Conservation (phyloP, 768 basidiomycete species). For the Gloeostereum incarnatum region DNA sequence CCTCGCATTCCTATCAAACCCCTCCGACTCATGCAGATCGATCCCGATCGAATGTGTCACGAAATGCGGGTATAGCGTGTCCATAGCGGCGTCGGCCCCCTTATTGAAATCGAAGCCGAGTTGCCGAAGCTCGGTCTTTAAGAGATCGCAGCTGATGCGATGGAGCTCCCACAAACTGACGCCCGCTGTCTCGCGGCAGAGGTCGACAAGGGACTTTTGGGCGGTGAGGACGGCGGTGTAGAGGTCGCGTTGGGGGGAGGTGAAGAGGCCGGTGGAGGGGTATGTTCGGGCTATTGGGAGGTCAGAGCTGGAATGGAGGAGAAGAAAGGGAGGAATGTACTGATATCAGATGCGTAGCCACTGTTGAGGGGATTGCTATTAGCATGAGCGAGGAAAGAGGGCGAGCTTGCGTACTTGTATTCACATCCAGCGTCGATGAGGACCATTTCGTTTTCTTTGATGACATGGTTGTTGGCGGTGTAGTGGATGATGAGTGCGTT, state of each 20-base stretch:
- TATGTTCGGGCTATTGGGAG: constrained; percentile 64
- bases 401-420: constrained; percentile 48
- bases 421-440: constrained; percentile 92
- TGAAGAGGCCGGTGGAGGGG: constrained; percentile 78
- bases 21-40: constrained; percentile 82
- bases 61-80: constrained; percentile 90
- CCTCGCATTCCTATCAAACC: constrained; percentile 46
- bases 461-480: constrained; percentile 78
- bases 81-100: constrained; percentile 35
- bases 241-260: constrained; percentile 70
- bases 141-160: constrained; percentile 51
- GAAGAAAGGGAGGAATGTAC: constrained; percentile 26
- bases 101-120: constrained; percentile 60
- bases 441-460: constrained; percentile 64
- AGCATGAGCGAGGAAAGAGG: constrained; percentile 1
- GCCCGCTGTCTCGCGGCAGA: constrained; percentile 49
- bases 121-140: constrained; percentile 67
- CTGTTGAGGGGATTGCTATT: constrained; percentile 23
- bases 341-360: constrained; percentile 93
- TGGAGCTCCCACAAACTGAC: constrained; percentile 74
- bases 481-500: constrained; percentile 94
- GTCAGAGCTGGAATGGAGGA: constrained; percentile 5
- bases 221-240: constrained; percentile 71
- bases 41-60: constrained; percentile 90
- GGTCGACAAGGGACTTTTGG: constrained; percentile 55